These are phyloP conservation scores for Aspergillus udagawae DNA, from an alignment of 2,329 filamentous ascomycete genomes.

Conservation along the genomic window DNA sequence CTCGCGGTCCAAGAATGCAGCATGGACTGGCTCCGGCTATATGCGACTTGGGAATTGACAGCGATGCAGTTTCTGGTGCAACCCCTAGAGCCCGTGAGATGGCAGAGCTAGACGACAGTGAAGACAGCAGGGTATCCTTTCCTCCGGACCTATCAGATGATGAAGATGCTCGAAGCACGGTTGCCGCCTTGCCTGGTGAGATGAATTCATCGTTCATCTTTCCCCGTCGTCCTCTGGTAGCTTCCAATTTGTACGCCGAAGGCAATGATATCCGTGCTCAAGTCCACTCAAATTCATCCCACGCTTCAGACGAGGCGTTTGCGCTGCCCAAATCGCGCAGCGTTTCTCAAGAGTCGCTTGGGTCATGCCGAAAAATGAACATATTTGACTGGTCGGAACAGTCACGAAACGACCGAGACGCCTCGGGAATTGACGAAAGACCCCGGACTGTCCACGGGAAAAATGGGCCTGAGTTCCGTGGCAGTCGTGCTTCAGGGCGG, in stretches of 20 bases:
- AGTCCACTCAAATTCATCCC: not conserved
- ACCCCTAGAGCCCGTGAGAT: slow-evolving; percentile 8
- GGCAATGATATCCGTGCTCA: slow-evolving; percentile 4
- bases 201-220: not conserved
- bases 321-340: slow-evolving; percentile 11
- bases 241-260: not conserved
- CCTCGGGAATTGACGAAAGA: slow-evolving; percentile 50
- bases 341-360: slow-evolving; percentile 22
- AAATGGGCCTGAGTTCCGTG: slow-evolving; percentile 53
- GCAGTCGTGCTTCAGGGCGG: slow-evolving; percentile 55
- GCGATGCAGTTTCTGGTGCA: slow-evolving; percentile 9
- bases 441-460: slow-evolving; percentile 63
- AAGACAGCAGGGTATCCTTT: slow-evolving; percentile 16
- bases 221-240: not conserved
- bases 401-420: slow-evolving; percentile 50
- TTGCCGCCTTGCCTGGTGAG: slow-evolving; percentile 25
- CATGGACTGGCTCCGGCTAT: slow-evolving; percentile 20
- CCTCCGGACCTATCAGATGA: slow-evolving; percentile 22
- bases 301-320: slow-evolving; percentile 4
- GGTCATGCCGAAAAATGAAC: slow-evolving; percentile 47
- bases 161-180: slow-evolving; percentile 25
- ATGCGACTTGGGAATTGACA: slow-evolving; percentile 17
- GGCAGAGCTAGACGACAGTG: slow-evolving; percentile 10
- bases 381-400: slow-evolving; percentile 65
- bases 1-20: slow-evolving; percentile 41